phyloP scores from a whole-genome alignment of 2,329 filamentous ascomycete genomes.

The Pyrenochaeta sp. region DNA sequence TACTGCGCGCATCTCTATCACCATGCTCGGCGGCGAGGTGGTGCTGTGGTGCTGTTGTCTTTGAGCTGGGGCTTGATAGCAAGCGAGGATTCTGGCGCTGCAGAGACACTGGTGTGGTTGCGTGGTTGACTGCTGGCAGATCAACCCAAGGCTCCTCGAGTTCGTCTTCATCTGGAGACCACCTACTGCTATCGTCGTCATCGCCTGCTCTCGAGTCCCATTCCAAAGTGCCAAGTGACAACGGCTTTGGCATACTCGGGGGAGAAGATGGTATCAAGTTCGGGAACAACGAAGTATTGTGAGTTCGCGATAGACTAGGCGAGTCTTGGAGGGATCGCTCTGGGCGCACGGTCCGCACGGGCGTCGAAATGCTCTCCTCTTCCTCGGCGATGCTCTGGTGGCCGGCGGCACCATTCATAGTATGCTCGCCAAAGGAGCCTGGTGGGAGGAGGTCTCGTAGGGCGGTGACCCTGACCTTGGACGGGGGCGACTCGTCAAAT shows the following conservation, averaged over 20 bases:
- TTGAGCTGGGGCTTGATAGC: slow-evolving; percentile 43
- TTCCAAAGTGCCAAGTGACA: slow-evolving; percentile 50
- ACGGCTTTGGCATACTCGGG: slow-evolving; percentile 52
- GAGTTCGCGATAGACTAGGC: slow-evolving; percentile 40
- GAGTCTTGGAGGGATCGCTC: slow-evolving; percentile 46
- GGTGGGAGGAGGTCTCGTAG: slow-evolving; percentile 59
- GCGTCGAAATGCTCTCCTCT: slow-evolving; percentile 59
- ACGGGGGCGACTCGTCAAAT: slow-evolving; percentile 76
- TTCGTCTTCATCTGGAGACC: slow-evolving; percentile 52
- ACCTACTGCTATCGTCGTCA: slow-evolving; percentile 50
- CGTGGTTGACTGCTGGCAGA: slow-evolving; percentile 41
- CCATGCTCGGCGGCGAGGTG: slow-evolving; percentile 43
- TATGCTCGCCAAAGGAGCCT: slow-evolving; percentile 52
- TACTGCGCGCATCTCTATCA: slow-evolving; percentile 63
- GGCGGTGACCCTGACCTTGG: slow-evolving; percentile 53
- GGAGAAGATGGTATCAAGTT: slow-evolving; percentile 54
- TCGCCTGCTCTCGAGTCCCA: slow-evolving; percentile 50
- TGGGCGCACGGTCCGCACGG: slow-evolving; percentile 52
- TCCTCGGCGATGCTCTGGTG: slow-evolving; percentile 58
- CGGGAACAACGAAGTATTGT: slow-evolving; percentile 47
- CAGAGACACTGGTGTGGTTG: slow-evolving; percentile 40
- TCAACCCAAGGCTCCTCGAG: slow-evolving; percentile 50
- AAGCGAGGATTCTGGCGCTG: slow-evolving; percentile 42
- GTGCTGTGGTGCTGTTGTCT: slow-evolving; percentile 49
- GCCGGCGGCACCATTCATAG: slow-evolving; percentile 40